Percentiles rank a stretch among this genome's conserved stretches.
phyloP scores from a whole-genome alignment of 2,329 filamentous ascomycete species.

The Phialophora verrucosa region DNA sequence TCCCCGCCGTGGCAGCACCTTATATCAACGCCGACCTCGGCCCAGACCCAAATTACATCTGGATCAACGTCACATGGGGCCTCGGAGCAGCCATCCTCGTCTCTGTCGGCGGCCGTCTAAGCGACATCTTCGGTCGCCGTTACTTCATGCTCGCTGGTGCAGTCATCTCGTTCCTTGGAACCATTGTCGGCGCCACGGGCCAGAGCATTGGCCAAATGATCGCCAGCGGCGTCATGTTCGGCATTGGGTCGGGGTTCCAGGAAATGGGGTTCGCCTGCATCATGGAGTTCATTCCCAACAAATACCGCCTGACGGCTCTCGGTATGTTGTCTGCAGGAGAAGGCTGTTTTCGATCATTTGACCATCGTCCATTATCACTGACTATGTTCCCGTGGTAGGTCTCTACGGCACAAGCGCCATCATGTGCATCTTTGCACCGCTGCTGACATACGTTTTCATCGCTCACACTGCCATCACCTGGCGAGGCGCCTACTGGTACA shows the following conservation, averaged over 20 bases:
- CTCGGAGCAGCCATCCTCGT: conserved; percentile 33
- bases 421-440: conserved; percentile 45
- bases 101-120: conserved; percentile 45
- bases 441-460: conserved; percentile 55
- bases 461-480: conserved; percentile 51
- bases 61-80: conserved; percentile 26
- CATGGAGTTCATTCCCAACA: conserved; percentile 50
- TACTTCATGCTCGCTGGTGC: conserved; percentile 44
- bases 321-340: conserved; percentile 30
- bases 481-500: conserved; percentile 55
- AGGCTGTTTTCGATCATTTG: no score
- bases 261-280: conserved; percentile 49
- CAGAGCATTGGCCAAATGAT: conserved; percentile 48
- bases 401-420: conserved; percentile 39
- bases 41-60: conserved; percentile 15
- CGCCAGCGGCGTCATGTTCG: conserved; percentile 46
- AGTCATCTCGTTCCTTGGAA: conserved; percentile 46
- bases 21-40: conserved; percentile 30
- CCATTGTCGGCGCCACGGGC: conserved; percentile 48
- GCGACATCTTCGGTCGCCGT: conserved; percentile 47
- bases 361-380: no score
- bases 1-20: conserved; percentile 19
- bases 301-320: conserved; percentile 45
- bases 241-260: conserved; percentile 48
- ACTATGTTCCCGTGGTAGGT: conserved; percentile 2